Evolutionary conservation across 2,329 filamentous ascomycete species (phyloP).

Genomic region (Exophiala phaeomuriformis): DNA sequence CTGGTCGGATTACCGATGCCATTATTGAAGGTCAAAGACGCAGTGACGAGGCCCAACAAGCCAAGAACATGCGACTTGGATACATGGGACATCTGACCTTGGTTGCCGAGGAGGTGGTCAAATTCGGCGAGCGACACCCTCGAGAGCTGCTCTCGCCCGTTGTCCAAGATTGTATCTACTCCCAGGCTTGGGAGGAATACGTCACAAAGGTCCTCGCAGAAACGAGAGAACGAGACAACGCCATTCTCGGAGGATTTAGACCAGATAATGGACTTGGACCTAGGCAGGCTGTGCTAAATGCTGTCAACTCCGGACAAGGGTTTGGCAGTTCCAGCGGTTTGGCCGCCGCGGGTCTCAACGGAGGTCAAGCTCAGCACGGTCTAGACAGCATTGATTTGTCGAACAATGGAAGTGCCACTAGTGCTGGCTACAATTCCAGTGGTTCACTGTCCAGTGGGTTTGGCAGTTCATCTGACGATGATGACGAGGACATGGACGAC

Average conservation of each 20-base stretch:
- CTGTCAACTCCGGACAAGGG: slow-evolving; percentile 50
- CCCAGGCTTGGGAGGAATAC: slow-evolving; percentile 86
- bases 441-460: slow-evolving; percentile 80
- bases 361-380: slow-evolving; percentile 42
- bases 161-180: slow-evolving; percentile 82
- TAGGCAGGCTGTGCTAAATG: slow-evolving; percentile 59
- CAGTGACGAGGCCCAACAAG: slow-evolving; percentile 76
- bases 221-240: slow-evolving; percentile 91
- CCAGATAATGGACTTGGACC: slow-evolving; percentile 83
- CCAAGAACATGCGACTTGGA: slow-evolving; percentile 82
- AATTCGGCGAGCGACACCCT: slow-evolving; percentile 91
- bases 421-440: slow-evolving; percentile 63
- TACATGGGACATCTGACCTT: slow-evolving; percentile 98
- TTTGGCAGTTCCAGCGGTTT: slow-evolving; percentile 61
- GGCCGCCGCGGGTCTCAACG: slow-evolving; percentile 72
- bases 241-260: slow-evolving; percentile 90
- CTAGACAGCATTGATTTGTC: slow-evolving; percentile 60
- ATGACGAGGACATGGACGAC: slow-evolving; percentile 88
- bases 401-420: slow-evolving; percentile 58
- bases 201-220: slow-evolving; percentile 89
- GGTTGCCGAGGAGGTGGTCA: slow-evolving; percentile 96
- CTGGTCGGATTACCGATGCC: slow-evolving; percentile 77
- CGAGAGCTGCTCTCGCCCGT: slow-evolving; percentile 76
- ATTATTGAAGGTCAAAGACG: slow-evolving; percentile 85
- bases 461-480: slow-evolving; percentile 89